Conservation (phyloP, 805 yeast genomes). For the Metschnikowia matae region DNA sequence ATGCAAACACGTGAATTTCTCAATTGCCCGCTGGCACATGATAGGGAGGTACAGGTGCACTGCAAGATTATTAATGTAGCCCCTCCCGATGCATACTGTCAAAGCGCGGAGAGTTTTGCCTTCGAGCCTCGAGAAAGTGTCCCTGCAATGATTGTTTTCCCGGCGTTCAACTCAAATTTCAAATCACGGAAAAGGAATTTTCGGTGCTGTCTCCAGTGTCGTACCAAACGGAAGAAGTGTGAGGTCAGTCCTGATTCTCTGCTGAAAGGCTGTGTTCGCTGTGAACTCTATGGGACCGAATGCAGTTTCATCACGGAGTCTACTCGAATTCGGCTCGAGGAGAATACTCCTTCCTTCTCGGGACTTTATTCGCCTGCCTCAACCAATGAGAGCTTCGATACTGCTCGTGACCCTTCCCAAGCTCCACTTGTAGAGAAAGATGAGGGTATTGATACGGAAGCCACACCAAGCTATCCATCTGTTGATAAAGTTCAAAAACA, state of each 20-base stretch:
- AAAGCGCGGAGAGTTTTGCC: not conserved
- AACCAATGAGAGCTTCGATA: not conserved
- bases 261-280: slow-evolving; percentile 1
- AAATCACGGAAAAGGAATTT: slow-evolving; percentile 39
- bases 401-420: not conserved
- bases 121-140: no score
- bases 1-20: no score
- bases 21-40: no score
- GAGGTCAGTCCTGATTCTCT: not conserved
- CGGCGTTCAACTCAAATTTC: slow-evolving; percentile 39
- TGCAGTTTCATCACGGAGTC: slow-evolving; percentile 18
- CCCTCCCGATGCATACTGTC: no score
- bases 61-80: no score
- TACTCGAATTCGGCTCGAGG: not conserved
- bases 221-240: slow-evolving; percentile 24
- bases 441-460: not conserved
- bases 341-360: not conserved
- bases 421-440: not conserved
- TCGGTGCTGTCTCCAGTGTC: slow-evolving; percentile 39
- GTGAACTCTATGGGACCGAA: slow-evolving; percentile 2
- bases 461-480: not conserved
- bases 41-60: no score
- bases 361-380: not conserved
- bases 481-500: not conserved
- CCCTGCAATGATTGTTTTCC: slow-evolving; percentile 37